Evolutionary conservation across 202 grass and related monocot species (phyloP).

Genomic region (Dendrocalamus latiflorus): DNA sequence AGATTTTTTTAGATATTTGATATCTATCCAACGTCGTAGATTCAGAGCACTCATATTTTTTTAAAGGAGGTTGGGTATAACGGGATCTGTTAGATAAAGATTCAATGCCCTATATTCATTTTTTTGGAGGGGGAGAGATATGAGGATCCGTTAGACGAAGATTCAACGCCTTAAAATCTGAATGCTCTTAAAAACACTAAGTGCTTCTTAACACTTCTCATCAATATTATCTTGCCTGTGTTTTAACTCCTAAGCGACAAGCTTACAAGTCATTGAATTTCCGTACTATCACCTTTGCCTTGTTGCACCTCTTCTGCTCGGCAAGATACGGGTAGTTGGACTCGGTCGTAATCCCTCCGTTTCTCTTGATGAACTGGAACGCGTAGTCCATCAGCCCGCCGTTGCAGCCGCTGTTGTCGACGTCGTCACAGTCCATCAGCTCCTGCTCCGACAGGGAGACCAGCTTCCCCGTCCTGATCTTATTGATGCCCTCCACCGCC

Average conservation of each 20-base stretch:
- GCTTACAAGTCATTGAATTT: too few relatives aligned
- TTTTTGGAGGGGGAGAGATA: too few relatives aligned
- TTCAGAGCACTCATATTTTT: accelerated
- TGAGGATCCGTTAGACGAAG: too few relatives aligned
- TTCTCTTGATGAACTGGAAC: conserved; percentile 50
- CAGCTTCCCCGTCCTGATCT: conserved; percentile 53
- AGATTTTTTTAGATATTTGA: too few relatives aligned
- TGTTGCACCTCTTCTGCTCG: conserved; percentile 34
- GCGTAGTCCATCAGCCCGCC: conserved; percentile 73
- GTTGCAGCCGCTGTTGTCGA: conserved; percentile 48
- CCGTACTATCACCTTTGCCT: conserved; percentile 15
- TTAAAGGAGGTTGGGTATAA: accelerated
- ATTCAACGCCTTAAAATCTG: too few relatives aligned
- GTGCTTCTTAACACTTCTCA: too few relatives aligned
- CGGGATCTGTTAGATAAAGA: too few relatives aligned
- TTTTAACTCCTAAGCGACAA: too few relatives aligned
- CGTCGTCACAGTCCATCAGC: conserved; percentile 52
- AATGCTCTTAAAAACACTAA: too few relatives aligned
- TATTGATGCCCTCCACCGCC: conserved; percentile 64
- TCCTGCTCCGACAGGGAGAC: conserved; percentile 70
- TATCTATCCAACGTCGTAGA: accelerated
- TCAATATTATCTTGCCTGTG: too few relatives aligned
- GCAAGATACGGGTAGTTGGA: conserved; percentile 46
- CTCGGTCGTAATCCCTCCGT: conserved; percentile 58
- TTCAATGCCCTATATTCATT: accelerated